Conservation (phyloP, 495 filamentous ascomycete genomes). For the Aspergillus funiculosus region DNA sequence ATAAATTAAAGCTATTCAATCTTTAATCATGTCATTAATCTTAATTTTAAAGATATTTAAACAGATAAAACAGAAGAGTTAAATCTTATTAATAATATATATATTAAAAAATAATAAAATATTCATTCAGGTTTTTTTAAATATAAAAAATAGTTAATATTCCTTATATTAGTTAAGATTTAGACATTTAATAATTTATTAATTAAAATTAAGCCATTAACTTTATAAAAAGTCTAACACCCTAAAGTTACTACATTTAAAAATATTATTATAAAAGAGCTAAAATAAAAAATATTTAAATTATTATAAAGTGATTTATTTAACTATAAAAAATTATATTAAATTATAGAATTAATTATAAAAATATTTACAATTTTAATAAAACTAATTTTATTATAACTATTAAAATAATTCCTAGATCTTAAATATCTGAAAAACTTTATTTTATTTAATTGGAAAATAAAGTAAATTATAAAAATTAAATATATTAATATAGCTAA, state of each 20-base stretch:
- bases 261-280: too few species aligned
- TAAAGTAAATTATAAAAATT: background rate
- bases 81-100: too few species aligned
- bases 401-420: background rate
- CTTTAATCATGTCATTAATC: too few species aligned
- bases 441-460: background rate
- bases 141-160: background rate
- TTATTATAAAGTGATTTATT: background rate
- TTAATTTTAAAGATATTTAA: too few species aligned
- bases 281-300: background rate
- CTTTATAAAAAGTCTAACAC: background rate
- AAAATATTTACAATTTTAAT: conserved; percentile 5
- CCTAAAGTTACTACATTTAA: too few species aligned
- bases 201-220: too few species aligned
- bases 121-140: background rate
- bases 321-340: background rate
- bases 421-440: background rate
- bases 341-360: background rate
- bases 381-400: background rate
- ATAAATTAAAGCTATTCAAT: too few species aligned
- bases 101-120: conserved; percentile 10
- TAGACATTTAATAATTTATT: background rate
- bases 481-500: background rate
- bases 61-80: too few species aligned
- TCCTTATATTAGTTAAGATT: too few species aligned